phyloP scores from a whole-genome alignment of 129 eudicot species.

The Deinandra increscens region DNA sequence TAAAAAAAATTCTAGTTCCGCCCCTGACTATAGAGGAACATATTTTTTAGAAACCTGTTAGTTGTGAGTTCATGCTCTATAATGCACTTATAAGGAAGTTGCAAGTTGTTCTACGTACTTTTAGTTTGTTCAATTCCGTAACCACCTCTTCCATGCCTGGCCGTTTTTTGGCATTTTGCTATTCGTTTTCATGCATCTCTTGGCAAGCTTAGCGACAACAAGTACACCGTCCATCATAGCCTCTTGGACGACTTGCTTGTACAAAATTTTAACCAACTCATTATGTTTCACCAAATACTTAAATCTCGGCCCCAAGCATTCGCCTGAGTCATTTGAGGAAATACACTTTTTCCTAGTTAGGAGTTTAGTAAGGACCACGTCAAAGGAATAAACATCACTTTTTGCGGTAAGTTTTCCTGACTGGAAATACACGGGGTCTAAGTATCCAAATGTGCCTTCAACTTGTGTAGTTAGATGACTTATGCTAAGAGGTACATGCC shows the following conservation, averaged over 20 bases:
- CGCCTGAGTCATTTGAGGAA: background rate
- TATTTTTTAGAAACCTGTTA: too few species aligned
- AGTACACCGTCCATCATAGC: constrained; percentile 25
- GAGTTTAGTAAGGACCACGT: background rate
- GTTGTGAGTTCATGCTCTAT: too few species aligned
- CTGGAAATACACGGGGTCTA: background rate
- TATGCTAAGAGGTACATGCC: constrained; percentile 17
- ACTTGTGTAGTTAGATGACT: constrained; percentile 36
- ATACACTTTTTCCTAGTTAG: background rate
- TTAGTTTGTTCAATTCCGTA: background rate
- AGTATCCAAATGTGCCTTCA: constrained; percentile 24
- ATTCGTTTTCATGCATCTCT: constrained; percentile 26
- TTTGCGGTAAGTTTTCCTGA: background rate
- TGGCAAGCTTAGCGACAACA: constrained; percentile 23
- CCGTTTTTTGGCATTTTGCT: constrained; percentile 20
- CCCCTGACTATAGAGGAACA: too few species aligned
- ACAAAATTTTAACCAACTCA: constrained; percentile 19
- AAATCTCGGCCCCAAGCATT: constrained; percentile 3
- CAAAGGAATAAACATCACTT: background rate
- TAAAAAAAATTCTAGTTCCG: too few species aligned
- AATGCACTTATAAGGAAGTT: background rate
- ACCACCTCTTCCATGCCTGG: constrained; percentile 33
- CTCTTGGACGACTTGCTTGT: constrained; percentile 21
- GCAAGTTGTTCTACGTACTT: background rate
- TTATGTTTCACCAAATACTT: constrained; percentile 14